These are phyloP conservation scores for Tieghemostelium lacteum DNA, from an alignment of 78 protist genomes.

Conservation along the genomic window DNA sequence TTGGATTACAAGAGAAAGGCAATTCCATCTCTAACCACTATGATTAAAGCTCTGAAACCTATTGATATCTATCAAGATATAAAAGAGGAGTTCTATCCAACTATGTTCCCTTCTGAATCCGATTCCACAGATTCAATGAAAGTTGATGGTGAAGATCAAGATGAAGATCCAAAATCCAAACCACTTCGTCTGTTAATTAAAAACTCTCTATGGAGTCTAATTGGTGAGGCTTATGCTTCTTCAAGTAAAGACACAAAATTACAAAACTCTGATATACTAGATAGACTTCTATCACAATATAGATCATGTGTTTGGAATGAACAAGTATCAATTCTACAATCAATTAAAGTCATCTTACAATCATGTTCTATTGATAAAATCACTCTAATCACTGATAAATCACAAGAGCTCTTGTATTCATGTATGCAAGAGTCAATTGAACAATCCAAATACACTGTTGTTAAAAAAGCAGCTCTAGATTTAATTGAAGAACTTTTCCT, in stretches of 20 bases:
- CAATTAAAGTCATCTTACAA: conserved; percentile 10
- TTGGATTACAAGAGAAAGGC: conserved; percentile 80
- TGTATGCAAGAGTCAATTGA: neutral
- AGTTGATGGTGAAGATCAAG: conserved; percentile 40
- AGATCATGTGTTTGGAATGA: conserved; percentile 54
- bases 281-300: neutral
- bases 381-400: neutral
- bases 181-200: conserved; percentile 50
- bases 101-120: conserved; percentile 4
- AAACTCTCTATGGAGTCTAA: conserved; percentile 10
- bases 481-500: conserved; percentile 42
- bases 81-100: conserved; percentile 35
- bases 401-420: neutral
- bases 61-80: conserved; percentile 49
- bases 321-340: conserved; percentile 41
- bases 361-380: neutral
- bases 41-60: conserved; percentile 30
- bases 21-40: conserved; percentile 19
- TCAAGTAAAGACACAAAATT: conserved; percentile 16
- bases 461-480: conserved; percentile 21
- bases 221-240: conserved; percentile 45
- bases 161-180: conserved; percentile 66
- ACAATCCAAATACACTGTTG: conserved; percentile 37
- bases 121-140: conserved; percentile 10
- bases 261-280: neutral